Evolutionary conservation across 108 stramenopile species (phyloP).

Genomic region (Heterococcus sp.): DNA sequence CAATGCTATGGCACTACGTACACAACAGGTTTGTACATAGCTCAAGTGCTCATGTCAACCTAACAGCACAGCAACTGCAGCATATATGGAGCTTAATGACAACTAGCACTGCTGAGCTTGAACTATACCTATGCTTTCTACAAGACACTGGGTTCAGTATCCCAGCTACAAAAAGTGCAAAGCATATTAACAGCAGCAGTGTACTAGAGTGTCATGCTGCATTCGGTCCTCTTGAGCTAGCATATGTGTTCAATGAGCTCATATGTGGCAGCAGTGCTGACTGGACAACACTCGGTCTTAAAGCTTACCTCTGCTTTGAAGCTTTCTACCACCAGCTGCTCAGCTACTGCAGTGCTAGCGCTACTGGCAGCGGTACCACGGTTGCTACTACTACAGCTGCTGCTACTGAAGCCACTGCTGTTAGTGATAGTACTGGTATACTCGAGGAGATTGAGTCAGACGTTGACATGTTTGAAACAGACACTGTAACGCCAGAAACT

Average conservation of each 20-base stretch:
- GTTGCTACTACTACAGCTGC: not conserved
- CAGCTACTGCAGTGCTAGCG: not conserved
- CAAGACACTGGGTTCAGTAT: too few relatives aligned
- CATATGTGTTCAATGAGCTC: slow-evolving; percentile 27
- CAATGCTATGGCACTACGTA: too few relatives aligned
- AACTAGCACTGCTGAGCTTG: slow-evolving; percentile 19
- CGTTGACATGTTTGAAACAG: not conserved
- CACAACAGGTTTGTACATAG: too few relatives aligned
- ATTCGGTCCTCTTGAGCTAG: not conserved
- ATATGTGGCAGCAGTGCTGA: slow-evolving; percentile 44
- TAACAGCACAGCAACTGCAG: slow-evolving; percentile 13
- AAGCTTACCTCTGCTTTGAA: slow-evolving; percentile 54
- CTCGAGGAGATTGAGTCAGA: not conserved
- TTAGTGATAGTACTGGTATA: not conserved
- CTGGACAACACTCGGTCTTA: slow-evolving; percentile 48
- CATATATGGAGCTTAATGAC: slow-evolving; percentile 33
- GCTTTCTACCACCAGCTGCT: slow-evolving; percentile 46
- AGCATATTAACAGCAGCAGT: too few relatives aligned
- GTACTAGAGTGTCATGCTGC: too few relatives aligned
- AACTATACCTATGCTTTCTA: slow-evolving; percentile 32
- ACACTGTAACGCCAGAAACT: too few relatives aligned
- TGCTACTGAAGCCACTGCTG: not conserved
- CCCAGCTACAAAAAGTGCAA: too few relatives aligned
- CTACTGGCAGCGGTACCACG: not conserved
- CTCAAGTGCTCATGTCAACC: too few relatives aligned